A percentile compares a stretch with the other conserved stretches of the same genome.
Evolutionary conservation across 2,329 filamentous ascomycete genomes (phyloP).

Genomic region (Colletotrichum sp.): DNA sequence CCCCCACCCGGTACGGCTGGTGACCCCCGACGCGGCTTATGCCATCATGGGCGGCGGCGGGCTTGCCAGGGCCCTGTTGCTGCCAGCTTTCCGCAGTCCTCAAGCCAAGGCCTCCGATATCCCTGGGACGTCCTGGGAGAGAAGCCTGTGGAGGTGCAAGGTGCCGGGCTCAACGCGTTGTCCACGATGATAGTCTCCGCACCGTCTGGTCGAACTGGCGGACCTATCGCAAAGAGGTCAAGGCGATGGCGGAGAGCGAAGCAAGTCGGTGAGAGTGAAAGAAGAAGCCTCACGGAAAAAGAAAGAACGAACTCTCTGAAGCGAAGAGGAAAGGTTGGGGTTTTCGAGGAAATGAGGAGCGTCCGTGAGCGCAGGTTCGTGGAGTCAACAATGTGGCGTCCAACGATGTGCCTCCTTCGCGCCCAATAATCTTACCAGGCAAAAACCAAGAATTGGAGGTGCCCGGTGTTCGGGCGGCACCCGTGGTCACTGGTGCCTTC

Average conservation of each 20-base stretch:
- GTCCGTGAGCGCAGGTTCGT: conserved; percentile 10
- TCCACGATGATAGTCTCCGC: neutral
- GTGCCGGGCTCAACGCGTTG: neutral
- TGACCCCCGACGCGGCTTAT: conserved; percentile 1
- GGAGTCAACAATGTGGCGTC: conserved; percentile 1
- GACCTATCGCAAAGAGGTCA: neutral
- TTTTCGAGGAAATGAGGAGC: conserved; percentile 5
- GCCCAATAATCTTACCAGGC: neutral
- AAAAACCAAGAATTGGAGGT: neutral
- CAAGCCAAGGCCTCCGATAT: neutral
- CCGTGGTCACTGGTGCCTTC: neutral
- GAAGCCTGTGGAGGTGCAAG: neutral
- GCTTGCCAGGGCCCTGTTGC: neutral
- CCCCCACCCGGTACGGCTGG: neutral
- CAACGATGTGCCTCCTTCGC: neutral
- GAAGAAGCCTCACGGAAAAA: neutral
- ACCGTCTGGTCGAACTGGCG: neutral
- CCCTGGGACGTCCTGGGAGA: neutral
- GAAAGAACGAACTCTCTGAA: neutral
- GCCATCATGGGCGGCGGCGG: neutral
- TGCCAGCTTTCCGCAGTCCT: neutral
- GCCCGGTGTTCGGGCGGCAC: neutral
- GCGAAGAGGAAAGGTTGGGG: neutral
- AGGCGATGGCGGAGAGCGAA: neutral
- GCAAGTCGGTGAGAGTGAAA: neutral